Evolutionary conservation across 257 asterid species (phyloP), one percentile per base, ranked within the genome.

Genomic region (Haberlea rhodopensis): DNA sequence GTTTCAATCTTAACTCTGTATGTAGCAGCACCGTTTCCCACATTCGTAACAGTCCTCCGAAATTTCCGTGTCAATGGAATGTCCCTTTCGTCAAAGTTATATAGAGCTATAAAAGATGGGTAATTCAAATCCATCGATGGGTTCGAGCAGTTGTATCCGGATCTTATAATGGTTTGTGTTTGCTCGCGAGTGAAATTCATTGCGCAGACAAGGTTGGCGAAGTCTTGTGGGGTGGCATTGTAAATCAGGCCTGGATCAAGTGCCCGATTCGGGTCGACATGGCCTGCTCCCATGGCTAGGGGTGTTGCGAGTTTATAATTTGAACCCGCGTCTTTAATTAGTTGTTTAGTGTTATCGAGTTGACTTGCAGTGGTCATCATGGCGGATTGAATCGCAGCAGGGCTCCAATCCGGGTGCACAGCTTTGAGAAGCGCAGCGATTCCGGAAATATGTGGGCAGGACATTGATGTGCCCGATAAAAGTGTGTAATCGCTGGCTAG

Each of bases 361-460:
- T 18, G 49, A 40, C 15, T 40, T 13, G 49, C 49, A 1, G 19
- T 40, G 49, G 49, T 77, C 23, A 77, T 32, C 78, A 72, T 69
- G 11, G 81, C 61, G 3, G 78, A 72, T 0, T 71, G 68, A 48
- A 72, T 72, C 0, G 81, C 76, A 8, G 78, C 76, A 0, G 81
- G 81, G 57, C 73, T 72, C 78, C 78, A 77, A 3, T 65, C 70
- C 0, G 73, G n/a, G n/a, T n/a, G n/a, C n/a, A n/a, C n/a, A n/a
- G n/a, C n/a, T n/a, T n/a, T n/a, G n/a, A n/a, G n/a, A n/a, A n/a
- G n/a, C n/a, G n/a, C n/a, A n/a, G n/a, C n/a, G n/a, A n/a, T n/a
- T n/a, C n/a, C n/a, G n/a, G 78, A n/a, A n/a, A n/a, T n/a, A n/a
- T n/a, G n/a, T n/a, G n/a, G n/a, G n/a, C n/a, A n/a, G n/a, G n/a